Evolutionary conservation across 2,329 filamentous ascomycete genomes (phyloP).

Genomic region (Pseudohalonectria lignicola): DNA sequence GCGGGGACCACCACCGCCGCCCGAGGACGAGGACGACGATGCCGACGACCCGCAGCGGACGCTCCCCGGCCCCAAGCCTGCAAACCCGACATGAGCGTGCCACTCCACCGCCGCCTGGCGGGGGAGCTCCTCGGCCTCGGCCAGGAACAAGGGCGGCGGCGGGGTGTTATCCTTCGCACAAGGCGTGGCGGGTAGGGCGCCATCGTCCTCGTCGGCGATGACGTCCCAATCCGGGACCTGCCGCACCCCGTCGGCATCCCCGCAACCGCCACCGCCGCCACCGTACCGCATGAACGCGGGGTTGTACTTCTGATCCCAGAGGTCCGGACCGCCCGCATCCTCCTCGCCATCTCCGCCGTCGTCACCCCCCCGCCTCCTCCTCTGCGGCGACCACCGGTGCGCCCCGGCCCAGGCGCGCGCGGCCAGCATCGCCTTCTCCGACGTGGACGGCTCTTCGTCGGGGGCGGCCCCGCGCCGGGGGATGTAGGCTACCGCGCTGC

Average conservation of each 20-base stretch:
- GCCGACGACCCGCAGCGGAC: conserved; percentile 1
- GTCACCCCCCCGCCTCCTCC: too few relatives aligned
- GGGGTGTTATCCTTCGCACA: conserved; percentile 13
- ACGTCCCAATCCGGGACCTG: conserved; percentile 40
- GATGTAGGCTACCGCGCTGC: conserved; percentile 66
- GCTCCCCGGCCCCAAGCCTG: conserved; percentile 14
- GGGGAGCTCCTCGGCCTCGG: conserved; percentile 68
- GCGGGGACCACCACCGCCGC: background rate
- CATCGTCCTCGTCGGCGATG: conserved; percentile 20
- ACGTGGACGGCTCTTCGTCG: conserved; percentile 5
- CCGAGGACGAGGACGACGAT: background rate
- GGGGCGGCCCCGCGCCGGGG: conserved; percentile 23
- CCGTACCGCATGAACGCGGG: conserved; percentile 32
- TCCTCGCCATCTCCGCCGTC: conserved; percentile 36
- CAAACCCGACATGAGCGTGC: conserved; percentile 57
- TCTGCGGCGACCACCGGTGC: conserved; percentile 23
- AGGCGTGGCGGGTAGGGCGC: conserved; percentile 5
- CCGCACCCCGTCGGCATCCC: conserved; percentile 12
- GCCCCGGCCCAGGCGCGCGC: conserved; percentile 35
- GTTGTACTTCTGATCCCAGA: conserved; percentile 58
- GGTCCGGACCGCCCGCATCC: conserved; percentile 44
- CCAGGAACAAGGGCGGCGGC: conserved; percentile 60
- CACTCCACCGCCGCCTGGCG: conserved; percentile 70
- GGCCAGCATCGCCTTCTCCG: conserved; percentile 28
- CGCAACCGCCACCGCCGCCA: too few relatives aligned